phyloP scores from a whole-genome alignment of 2,329 filamentous ascomycete genomes.

The Cadophora sp. region DNA sequence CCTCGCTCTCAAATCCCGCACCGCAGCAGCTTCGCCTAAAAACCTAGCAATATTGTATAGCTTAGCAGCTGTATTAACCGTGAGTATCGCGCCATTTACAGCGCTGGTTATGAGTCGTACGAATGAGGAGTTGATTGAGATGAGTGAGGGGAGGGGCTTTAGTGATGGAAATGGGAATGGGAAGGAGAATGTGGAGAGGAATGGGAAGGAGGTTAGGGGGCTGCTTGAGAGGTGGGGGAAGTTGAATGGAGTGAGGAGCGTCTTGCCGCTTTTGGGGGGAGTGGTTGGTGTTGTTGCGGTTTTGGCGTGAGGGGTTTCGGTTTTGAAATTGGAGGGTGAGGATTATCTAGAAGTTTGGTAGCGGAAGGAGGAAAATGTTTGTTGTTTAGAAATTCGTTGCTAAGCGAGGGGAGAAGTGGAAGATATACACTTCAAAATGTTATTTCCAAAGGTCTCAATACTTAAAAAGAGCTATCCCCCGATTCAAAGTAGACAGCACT shows the following conservation, averaged over 20 bases:
- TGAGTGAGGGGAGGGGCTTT: conserved; percentile 26
- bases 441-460: no score
- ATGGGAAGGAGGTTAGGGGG: conserved; percentile 16
- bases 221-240: conserved; percentile 20
- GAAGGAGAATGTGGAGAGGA: not conserved
- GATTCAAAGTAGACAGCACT: no score
- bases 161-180: no score
- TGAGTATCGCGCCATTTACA: conserved; percentile 25
- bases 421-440: no score
- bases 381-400: no score
- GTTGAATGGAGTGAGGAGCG: conserved; percentile 20
- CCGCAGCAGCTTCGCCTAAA: not conserved
- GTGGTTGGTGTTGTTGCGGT: conserved; percentile 13
- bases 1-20: conserved; percentile 20
- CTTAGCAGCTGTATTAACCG: conserved; percentile 18
- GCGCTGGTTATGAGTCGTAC: conserved; percentile 17
- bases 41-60: conserved; percentile 13
- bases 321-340: no score
- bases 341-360: no score
- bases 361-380: no score
- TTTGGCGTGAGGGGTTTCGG: conserved; percentile 1
- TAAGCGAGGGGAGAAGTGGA: no score
- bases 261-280: conserved; percentile 21
- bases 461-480: no score
- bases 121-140: conserved; percentile 22